Conservation (phyloP, 225 moss, liverwort and hornwort genomes). For the Polytrichum formosum region DNA sequence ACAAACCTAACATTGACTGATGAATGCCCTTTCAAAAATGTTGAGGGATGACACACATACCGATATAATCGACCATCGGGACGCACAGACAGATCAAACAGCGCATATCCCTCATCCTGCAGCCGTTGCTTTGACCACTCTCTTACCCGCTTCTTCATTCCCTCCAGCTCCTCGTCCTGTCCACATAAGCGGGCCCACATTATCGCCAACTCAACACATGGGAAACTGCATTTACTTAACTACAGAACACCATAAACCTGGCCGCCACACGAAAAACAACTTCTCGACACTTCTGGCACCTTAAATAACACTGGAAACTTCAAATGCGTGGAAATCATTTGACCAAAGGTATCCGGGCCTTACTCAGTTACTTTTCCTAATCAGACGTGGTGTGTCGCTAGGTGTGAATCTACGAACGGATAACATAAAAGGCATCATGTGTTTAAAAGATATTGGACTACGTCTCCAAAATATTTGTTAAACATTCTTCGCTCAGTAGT, state of each 20-base stretch:
- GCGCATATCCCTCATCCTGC: constrained; percentile 77
- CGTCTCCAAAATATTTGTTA: too few relatives aligned
- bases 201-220: constrained; percentile 1
- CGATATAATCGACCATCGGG: constrained; percentile 75
- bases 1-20: too few relatives aligned
- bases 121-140: constrained; percentile 81
- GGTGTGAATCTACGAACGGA: too few relatives aligned
- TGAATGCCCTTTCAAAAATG: too few relatives aligned
- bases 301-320: background rate
- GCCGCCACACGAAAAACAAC: background rate
- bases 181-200: constrained; percentile 6
- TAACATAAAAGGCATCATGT: too few relatives aligned
- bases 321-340: background rate
- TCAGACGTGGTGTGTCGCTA: too few relatives aligned
- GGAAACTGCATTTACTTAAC: background rate
- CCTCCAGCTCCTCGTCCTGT: constrained; percentile 82
- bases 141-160: constrained; percentile 74
- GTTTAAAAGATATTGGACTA: too few relatives aligned
- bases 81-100: constrained; percentile 89
- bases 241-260: background rate
- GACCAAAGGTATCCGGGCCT: background rate
- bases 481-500: too few relatives aligned
- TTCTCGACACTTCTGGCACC: background rate
- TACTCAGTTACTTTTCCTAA: background rate
- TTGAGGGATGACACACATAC: constrained; percentile 18